Conservation (phyloP, 306 rosid species). For the Medicago truncatula region DNA sequence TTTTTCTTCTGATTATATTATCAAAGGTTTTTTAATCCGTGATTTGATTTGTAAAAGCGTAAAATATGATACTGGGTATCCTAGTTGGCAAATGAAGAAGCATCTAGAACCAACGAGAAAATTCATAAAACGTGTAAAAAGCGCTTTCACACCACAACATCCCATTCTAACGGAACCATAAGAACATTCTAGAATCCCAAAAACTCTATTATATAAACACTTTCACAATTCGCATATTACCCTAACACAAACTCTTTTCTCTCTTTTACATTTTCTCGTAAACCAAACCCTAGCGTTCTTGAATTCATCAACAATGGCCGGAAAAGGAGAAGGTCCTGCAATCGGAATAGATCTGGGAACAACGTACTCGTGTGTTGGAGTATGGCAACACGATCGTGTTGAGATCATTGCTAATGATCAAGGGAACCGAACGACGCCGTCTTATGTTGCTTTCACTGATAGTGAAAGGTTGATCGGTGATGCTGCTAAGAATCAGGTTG, state of each 20-base stretch:
- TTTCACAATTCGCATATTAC: not conserved
- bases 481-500: slow-evolving; percentile 79
- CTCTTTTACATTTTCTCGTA: not conserved
- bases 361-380: slow-evolving; percentile 75
- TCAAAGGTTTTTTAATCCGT: too few species aligned
- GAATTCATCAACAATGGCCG: slow-evolving; percentile 49
- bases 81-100: not conserved
- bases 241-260: not conserved
- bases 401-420: slow-evolving; percentile 78
- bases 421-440: slow-evolving; percentile 70
- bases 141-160: not conserved
- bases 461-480: slow-evolving; percentile 69
- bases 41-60: too few species aligned
- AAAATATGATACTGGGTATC: too few species aligned
- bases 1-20: too few species aligned
- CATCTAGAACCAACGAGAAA: slow-evolving; percentile 42
- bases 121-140: not conserved
- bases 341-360: slow-evolving; percentile 76
- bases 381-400: slow-evolving; percentile 73
- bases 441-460: slow-evolving; percentile 66
- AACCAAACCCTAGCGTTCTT: not conserved
- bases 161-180: slow-evolving; percentile 1
- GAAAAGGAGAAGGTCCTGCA: slow-evolving; percentile 67
- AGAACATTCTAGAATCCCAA: slow-evolving; percentile 41
- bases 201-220: not conserved